Conservation (phyloP, 2,329 filamentous ascomycete genomes). For the Fusarium dlaminii region DNA sequence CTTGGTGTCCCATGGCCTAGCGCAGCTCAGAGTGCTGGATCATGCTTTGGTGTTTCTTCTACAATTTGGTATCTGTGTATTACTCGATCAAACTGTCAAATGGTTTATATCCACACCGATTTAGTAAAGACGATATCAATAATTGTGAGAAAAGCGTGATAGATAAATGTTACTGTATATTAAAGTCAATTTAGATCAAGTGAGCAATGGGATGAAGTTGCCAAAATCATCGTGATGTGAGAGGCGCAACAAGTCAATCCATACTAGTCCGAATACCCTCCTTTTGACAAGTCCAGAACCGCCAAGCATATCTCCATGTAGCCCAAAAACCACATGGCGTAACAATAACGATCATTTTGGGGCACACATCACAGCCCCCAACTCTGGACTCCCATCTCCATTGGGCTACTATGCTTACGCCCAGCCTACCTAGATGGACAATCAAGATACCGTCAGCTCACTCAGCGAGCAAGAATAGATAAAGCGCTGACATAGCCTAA, state of each 20-base stretch:
- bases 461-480: neutral
- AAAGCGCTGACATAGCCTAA: neutral
- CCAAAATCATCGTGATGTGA: neutral
- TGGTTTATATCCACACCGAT: fast-evolving
- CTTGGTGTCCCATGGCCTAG: too few relatives aligned
- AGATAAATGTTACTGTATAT: neutral
- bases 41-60: too few relatives aligned
- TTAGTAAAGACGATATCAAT: neutral
- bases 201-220: neutral
- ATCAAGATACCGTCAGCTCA: constrained; percentile 5
- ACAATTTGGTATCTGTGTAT: neutral
- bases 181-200: fast-evolving
- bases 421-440: neutral
- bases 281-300: neutral
- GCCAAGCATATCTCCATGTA: neutral
- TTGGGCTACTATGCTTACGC: neutral
- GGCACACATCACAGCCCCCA: neutral
- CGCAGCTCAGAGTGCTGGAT: neutral
- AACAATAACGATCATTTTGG: neutral
- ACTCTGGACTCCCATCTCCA: neutral
- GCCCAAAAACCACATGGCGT: neutral
- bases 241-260: neutral
- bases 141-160: fast-evolving
- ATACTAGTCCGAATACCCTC: neutral
- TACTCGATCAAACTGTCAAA: neutral